These are phyloP conservation scores for Backusella liffmaniae DNA, from an alignment of 192 early-diverging fungal genomes.

Conservation along the genomic window DNA sequence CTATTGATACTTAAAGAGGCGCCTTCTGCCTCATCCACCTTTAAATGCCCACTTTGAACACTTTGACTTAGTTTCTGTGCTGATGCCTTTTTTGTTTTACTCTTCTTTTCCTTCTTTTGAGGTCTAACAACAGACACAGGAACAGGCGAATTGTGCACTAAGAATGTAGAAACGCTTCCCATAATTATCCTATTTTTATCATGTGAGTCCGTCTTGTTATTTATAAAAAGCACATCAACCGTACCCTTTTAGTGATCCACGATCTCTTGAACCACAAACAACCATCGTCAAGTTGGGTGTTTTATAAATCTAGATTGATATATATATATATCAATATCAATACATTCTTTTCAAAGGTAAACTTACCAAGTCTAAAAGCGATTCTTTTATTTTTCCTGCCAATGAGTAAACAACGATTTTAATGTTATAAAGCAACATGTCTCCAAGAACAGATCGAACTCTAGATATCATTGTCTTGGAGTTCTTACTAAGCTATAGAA, in stretches of 20 bases:
- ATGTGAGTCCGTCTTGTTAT: too few relatives aligned
- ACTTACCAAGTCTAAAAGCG: constrained; percentile 28
- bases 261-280: constrained; percentile 50
- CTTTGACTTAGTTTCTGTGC: constrained; percentile 39
- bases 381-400: constrained; percentile 25
- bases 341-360: background rate
- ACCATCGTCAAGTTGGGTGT: constrained; percentile 39
- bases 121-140: constrained; percentile 51
- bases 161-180: constrained; percentile 49
- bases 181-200: constrained; percentile 36
- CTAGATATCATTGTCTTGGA: constrained; percentile 29
- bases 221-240: background rate
- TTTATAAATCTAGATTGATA: constrained; percentile 3
- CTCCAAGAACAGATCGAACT: constrained; percentile 25
- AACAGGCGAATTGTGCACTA: constrained; percentile 50
- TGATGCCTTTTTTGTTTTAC: constrained; percentile 19
- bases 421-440: constrained; percentile 38
- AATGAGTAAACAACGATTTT: constrained; percentile 27
- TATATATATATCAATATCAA: background rate
- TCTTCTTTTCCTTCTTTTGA: constrained; percentile 39
- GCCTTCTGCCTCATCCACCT: constrained; percentile 33
- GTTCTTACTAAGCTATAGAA: constrained; percentile 26
- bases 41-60: constrained; percentile 28
- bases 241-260: constrained; percentile 48
- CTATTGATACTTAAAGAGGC: constrained; percentile 18